These are phyloP conservation scores for Argentina anserina DNA, from an alignment of 306 rosid genomes.

Conservation along the genomic window DNA sequence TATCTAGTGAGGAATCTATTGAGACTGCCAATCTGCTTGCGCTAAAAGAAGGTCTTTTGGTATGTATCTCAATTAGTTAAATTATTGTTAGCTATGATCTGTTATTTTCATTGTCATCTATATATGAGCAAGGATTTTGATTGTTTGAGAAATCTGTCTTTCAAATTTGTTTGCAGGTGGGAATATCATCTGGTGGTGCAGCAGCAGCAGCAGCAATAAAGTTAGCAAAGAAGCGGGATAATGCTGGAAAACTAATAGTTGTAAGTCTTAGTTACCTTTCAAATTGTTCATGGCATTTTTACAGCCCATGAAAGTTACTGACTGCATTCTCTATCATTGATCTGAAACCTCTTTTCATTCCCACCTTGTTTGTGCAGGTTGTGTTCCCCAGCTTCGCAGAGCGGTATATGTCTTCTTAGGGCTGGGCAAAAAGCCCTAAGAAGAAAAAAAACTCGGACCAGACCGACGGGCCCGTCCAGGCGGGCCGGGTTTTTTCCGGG, in stretches of 20 bases:
- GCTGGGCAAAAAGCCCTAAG: too few species aligned
- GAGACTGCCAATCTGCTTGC: slow-evolving; percentile 69
- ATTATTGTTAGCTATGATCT: neutral
- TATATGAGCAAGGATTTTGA: too few species aligned
- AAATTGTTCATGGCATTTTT: neutral
- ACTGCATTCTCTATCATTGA: neutral
- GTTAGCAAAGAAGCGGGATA: slow-evolving; percentile 65
- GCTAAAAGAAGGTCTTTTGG: slow-evolving; percentile 58
- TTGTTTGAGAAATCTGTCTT: neutral
- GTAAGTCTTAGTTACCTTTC: slow-evolving; percentile 27
- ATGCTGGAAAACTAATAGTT: slow-evolving; percentile 72
- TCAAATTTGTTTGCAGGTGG: slow-evolving; percentile 46
- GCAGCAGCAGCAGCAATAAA: slow-evolving; percentile 64
- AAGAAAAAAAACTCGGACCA: too few species aligned
- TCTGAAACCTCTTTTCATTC: neutral
- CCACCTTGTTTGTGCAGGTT: slow-evolving; percentile 30
- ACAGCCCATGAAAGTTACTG: neutral
- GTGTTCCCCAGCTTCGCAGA: slow-evolving; percentile 69
- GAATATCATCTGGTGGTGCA: slow-evolving; percentile 84
- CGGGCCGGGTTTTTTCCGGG: too few species aligned
- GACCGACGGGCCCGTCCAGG: too few species aligned
- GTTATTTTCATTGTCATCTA: neutral
- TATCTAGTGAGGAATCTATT: slow-evolving; percentile 65
- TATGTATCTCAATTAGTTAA: neutral
- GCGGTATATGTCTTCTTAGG: slow-evolving; percentile 61